Evolutionary conservation across 148 eudicot genomes (phyloP), one percentile per base, ranked within the genome.

Genomic region (Nepenthes mirabilis): DNA sequence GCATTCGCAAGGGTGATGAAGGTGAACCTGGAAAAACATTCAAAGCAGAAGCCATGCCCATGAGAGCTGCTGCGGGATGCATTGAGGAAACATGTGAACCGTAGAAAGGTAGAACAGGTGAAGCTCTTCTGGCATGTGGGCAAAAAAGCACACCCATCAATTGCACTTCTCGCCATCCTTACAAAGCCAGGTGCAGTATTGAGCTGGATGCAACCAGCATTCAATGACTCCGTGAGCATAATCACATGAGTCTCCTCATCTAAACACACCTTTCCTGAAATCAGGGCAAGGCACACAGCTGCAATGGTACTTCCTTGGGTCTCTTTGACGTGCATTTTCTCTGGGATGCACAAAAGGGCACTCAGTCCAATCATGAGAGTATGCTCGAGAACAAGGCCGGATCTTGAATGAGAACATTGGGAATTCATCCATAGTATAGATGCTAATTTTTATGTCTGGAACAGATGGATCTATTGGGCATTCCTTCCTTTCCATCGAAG

Each of bases 331-430:
- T n/a, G 96, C 91, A 62, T 88, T 85, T 54, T 88, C 95, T 35
- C 95, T 91, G 14, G 95, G 95, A 63, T 84, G 95, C 45, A 80
- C 95, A 71, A 88, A 88, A 14, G 95, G 95, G 59, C 95, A 88
- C 73, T 88, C 95, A 5, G 95, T 88, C 95, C 95, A 88, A 65
- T 88, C 95, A 65, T 88, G 95, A 1, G 95, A 84, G 49, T 88
- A 88, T 9, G 95, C 95, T 65, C 91, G 73, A 13, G 95, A 88
- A 72, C 91, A 84, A 55, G 88, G 91, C 40, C 88, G 62, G 60
- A 84, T 75, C 76, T 88, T 88, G 72, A 88, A 88, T 3, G 88
- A 84, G 70, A 82, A 88, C 95, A 88, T 87, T 1, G 88, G 85
- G 65, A 88, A 88, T 62, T 88, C 95, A 57, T 88, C 95, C 6